phyloP scores from a whole-genome alignment of 2,329 filamentous ascomycete genomes.

The Cercospora sesami region DNA sequence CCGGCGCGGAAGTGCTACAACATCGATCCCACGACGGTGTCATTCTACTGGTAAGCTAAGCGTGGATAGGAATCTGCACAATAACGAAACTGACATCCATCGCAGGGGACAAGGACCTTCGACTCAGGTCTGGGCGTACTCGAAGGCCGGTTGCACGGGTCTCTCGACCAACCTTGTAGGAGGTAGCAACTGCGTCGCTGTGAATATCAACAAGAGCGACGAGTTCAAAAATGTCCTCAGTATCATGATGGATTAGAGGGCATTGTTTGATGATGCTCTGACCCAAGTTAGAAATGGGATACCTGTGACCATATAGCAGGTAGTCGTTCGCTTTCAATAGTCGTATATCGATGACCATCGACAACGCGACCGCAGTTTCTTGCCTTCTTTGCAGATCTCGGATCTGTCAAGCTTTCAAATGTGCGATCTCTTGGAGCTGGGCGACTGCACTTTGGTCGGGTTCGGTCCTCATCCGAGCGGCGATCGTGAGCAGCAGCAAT shows the following conservation, averaged over 20 bases:
- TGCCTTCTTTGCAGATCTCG: neutral
- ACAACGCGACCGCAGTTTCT: neutral
- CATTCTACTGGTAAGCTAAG: constrained; percentile 9
- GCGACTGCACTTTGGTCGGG: neutral
- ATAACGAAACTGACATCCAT: neutral
- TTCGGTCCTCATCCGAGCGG: neutral
- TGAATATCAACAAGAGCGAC: constrained; percentile 6
- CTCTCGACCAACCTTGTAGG: constrained; percentile 7
- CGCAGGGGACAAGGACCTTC: constrained; percentile 3
- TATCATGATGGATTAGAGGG: constrained; percentile 14
- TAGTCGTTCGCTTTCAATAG: constrained; percentile 1
- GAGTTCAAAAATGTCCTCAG: constrained; percentile 11
- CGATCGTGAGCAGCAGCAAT: neutral
- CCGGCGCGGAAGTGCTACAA: constrained; percentile 14
- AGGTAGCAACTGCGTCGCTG: constrained; percentile 6
- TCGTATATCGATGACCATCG: neutral
- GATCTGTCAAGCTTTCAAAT: neutral
- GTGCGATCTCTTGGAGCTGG: neutral
- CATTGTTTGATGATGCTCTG: neutral
- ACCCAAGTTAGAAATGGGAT: neutral
- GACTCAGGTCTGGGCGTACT: constrained; percentile 13
- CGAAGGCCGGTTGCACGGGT: constrained; percentile 10
- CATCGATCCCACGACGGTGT: constrained; percentile 3
- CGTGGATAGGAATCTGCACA: no score
- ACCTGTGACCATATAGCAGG: neutral